phyloP scores from a whole-genome alignment of 2,329 filamentous ascomycete species.

The Cucurbitaria berberidis region DNA sequence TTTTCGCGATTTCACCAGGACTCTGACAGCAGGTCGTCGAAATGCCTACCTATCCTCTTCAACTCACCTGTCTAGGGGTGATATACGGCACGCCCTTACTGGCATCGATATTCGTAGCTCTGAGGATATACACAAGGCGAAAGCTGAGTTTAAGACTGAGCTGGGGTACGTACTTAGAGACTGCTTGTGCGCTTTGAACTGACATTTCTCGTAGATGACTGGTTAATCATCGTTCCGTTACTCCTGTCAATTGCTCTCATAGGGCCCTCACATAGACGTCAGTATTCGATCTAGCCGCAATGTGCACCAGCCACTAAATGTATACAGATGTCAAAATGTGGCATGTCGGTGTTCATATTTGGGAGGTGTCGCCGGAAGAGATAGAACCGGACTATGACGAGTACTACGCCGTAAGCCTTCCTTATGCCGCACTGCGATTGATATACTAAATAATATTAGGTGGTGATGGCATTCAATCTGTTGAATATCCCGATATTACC shows the following conservation, averaged over 20 bases:
- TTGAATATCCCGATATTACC: constrained; percentile 50
- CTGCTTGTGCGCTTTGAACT: constrained; percentile 16
- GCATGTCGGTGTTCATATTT: constrained; percentile 48
- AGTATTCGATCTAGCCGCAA: constrained; percentile 14
- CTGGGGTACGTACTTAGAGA: constrained; percentile 37
- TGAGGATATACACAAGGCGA: constrained; percentile 47
- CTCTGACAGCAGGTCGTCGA: constrained; percentile 31
- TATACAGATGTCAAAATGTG: constrained; percentile 46
- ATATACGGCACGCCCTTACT: constrained; percentile 44
- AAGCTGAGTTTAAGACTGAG: constrained; percentile 46
- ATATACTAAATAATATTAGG: constrained; percentile 19
- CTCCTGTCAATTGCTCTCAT: constrained; percentile 47
- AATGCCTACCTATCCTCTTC: constrained; percentile 48
- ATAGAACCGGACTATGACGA: constrained; percentile 48
- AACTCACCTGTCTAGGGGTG: constrained; percentile 47
- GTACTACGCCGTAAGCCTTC: constrained; percentile 39
- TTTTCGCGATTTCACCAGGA: constrained; percentile 35
- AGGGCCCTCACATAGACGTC: constrained; percentile 45
- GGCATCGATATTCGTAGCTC: constrained; percentile 42
- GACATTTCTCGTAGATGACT: constrained; percentile 43
- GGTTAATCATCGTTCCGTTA: constrained; percentile 45
- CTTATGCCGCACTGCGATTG: not conserved
- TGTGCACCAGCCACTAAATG: constrained; percentile 4
- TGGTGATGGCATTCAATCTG: constrained; percentile 48
- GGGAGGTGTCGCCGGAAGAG: constrained; percentile 41